Evolutionary conservation across 75 land plant genomes (phyloP), one percentile per base, ranked within the genome.

Genomic region (Cunninghamia lanceolata): DNA sequence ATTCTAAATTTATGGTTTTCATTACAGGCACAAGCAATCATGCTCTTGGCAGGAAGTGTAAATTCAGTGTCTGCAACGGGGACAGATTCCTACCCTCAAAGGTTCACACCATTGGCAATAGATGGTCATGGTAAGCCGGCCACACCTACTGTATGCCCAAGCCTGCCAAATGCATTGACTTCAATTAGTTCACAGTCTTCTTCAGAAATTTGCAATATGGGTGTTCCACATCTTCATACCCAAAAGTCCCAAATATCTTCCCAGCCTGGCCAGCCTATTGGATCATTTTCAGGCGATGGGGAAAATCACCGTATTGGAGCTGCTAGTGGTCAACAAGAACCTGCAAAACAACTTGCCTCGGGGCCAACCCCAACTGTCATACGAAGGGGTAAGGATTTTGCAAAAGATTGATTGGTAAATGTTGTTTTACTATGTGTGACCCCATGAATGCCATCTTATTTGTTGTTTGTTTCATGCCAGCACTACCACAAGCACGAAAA

Each of bases 11-110:
- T 8, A 0, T 77, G 45, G 80, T 80, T 80, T 47, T 83, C 17
- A 25, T 86, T 86, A 36, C 87, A 86, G 87, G 87, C 87, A 79
- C 87, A 86, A 7, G 3, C 36, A 50, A 83, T 86, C 54, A 86
- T 86, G 87, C 87, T 86, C 40, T 25, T 84, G 36, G 87, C 85
- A 32, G 83, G 40, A 66, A 85, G 25, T 75, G 16, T 3, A 81
- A 38, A 84, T 52, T 86, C 87, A 45, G 16, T 34, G 10, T 32
- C 54, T 35, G 34, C 85, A 83, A 79, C 25, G 42, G 43, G n/a
- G 25, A 10, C 85, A 50, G 54, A 45, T 25, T 79, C 38, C 19
- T 86, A 85, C 17, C 52, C 21, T 79, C 87, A 86, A 86, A 79
- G 32, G 36, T 45, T 50, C 39, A 30, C 85, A 50, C 85, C 87